Percentiles rank a stretch among this genome's conserved stretches.
Conservation (phyloP, 345 rosid genomes). For the Euphorbia lathyris region DNA sequence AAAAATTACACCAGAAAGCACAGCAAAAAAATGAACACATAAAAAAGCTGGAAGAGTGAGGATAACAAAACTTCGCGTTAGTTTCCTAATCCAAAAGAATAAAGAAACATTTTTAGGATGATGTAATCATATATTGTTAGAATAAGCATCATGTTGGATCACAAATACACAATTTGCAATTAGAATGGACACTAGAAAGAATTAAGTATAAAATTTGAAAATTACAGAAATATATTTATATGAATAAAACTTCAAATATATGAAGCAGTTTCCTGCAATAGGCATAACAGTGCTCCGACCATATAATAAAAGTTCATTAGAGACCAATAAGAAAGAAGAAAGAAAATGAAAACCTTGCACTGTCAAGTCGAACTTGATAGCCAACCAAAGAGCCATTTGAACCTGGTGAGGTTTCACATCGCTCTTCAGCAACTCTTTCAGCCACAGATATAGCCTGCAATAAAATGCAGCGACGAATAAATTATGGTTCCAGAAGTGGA, state of each 20-base stretch:
- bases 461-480: conserved; percentile 6
- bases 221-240: not conserved
- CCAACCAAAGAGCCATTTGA: conserved; percentile 77
- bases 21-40: not conserved
- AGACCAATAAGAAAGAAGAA: conserved; percentile 5
- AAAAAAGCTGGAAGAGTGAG: not conserved
- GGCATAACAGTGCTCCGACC: not conserved
- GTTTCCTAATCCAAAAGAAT: conserved; percentile 11
- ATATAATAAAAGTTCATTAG: not conserved
- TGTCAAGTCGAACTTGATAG: conserved; percentile 97
- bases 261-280: not conserved
- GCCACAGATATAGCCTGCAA: conserved; percentile 95
- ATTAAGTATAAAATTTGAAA: not conserved
- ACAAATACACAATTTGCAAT: not conserved
- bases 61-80: not conserved
- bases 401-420: conserved; percentile 87
- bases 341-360: conserved; percentile 60
- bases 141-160: not conserved
- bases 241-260: not conserved
- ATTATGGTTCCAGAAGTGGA: not conserved
- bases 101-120: not conserved
- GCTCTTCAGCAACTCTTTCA: conserved; percentile 93
- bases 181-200: not conserved
- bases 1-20: not conserved
- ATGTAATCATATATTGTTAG: not conserved